Conservation (phyloP, 2,329 filamentous ascomycete species). For the Arthroderma sp. region DNA sequence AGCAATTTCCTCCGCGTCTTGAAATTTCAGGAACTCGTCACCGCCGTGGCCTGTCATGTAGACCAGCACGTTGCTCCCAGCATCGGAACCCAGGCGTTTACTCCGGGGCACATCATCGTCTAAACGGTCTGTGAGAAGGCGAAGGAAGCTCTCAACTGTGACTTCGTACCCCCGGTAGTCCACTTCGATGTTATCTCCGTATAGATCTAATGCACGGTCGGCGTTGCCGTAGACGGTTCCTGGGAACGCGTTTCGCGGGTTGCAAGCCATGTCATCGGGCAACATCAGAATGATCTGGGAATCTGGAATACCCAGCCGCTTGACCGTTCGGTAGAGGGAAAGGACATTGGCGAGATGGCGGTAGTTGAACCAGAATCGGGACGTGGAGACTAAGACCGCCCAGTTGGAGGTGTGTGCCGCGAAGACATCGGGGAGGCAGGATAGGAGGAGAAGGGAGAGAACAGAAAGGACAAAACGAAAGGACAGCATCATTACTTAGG, state of each 20-base stretch:
- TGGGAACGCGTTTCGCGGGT: conserved; percentile 93
- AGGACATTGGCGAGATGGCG: conserved; percentile 95
- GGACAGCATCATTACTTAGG: not conserved
- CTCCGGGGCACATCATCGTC: conserved; percentile 89
- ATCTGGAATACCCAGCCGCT: conserved; percentile 92
- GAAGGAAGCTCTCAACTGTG: conserved; percentile 97
- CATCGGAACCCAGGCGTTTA: conserved; percentile 86
- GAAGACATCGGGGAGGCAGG: conserved; percentile 6
- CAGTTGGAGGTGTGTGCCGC: conserved; percentile 83
- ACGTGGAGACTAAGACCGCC: conserved; percentile 97
- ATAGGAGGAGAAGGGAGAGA: conserved; percentile 8
- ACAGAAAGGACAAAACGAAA: conserved; percentile 14
- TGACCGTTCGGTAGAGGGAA: conserved; percentile 94
- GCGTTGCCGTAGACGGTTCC: conserved; percentile 98
- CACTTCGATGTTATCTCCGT: conserved; percentile 97
- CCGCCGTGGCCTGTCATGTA: conserved; percentile 99
- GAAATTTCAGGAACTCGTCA: conserved; percentile 96
- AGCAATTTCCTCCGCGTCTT: conserved; percentile 94
- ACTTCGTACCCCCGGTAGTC: conserved; percentile 98
- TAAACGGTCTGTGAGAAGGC: conserved; percentile 83
- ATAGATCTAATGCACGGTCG: conserved; percentile 85
- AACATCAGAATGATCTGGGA: conserved; percentile 99
- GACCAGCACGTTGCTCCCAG: conserved; percentile 89
- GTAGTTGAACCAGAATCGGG: conserved; percentile 99
- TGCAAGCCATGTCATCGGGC: conserved; percentile 99